A percentile compares a stretch with the other conserved stretches of the same genome.
Conservation (phyloP, 2,329 filamentous ascomycete genomes). For the Myriosclerotinia curreyana region DNA sequence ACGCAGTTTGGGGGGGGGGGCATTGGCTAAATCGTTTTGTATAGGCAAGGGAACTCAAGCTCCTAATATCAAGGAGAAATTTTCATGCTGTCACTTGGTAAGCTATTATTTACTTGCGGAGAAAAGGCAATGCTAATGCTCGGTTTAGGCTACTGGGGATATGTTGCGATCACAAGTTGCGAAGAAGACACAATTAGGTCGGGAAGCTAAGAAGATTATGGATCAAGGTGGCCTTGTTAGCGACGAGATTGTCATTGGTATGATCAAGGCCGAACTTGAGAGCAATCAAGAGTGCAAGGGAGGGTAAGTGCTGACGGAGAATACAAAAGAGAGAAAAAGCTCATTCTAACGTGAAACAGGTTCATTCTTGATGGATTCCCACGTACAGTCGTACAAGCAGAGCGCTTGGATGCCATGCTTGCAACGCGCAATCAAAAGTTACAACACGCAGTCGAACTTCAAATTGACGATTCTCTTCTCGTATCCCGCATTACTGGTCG, state of each 20-base stretch:
- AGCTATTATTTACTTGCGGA: constrained; percentile 37
- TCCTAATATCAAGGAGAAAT: constrained; percentile 97
- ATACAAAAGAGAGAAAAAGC: constrained; percentile 1
- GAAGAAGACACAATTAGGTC: constrained; percentile 91
- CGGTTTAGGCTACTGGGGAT: constrained; percentile 82
- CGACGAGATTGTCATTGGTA: constrained; percentile 98
- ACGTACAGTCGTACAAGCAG: constrained; percentile 90
- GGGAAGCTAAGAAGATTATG: constrained; percentile 99
- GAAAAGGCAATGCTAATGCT: constrained; percentile 5
- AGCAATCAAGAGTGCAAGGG: constrained; percentile 94
- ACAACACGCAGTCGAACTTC: constrained; percentile 91
- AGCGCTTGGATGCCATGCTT: constrained; percentile 94
- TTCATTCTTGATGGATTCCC: constrained; percentile 99
- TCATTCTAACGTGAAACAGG: constrained; percentile 47
- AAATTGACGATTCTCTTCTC: constrained; percentile 92
- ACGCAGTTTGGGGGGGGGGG: background rate
- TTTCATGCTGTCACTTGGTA: constrained; percentile 95
- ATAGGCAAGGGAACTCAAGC: constrained; percentile 98
- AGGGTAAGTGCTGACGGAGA: constrained; percentile 60
- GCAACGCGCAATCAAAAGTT: constrained; percentile 72
- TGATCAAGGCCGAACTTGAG: constrained; percentile 97
- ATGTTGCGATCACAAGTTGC: constrained; percentile 98
- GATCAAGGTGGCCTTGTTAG: constrained; percentile 95
- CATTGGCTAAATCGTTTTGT: constrained; percentile 32
- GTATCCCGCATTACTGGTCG: constrained; percentile 96